These are phyloP conservation scores for Plasmodium cynomolgi DNA, from an alignment of 169 alveolate genomes.

Conservation along the genomic window DNA sequence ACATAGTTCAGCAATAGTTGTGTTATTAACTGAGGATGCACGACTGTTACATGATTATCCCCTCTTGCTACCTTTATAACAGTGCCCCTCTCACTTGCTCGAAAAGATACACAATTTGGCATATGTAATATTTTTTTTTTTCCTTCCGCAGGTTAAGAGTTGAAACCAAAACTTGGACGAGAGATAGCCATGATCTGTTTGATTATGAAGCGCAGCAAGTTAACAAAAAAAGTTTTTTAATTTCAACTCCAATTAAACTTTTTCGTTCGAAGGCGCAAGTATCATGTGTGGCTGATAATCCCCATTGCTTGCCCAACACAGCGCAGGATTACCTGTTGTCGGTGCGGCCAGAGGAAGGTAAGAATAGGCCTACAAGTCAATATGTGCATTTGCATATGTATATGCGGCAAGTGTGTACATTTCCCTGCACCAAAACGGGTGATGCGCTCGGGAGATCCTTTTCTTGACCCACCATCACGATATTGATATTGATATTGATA, in stretches of 20 bases:
- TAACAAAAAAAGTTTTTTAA: conserved; percentile 79
- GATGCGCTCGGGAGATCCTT: background rate
- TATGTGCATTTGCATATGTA: background rate
- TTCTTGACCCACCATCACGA: background rate
- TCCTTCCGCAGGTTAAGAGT: conserved; percentile 81
- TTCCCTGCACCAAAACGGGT: background rate
- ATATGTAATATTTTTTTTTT: background rate
- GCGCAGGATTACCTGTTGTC: conserved; percentile 68
- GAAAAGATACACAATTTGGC: background rate
- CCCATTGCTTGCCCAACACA: conserved; percentile 60
- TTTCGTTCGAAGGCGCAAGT: conserved; percentile 74
- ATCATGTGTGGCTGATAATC: conserved; percentile 72
- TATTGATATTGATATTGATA: background rate
- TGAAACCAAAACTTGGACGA: conserved; percentile 93
- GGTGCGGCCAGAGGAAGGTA: conserved; percentile 71
- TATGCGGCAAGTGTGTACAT: background rate
- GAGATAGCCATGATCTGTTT: conserved; percentile 96
- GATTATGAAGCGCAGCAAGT: conserved; percentile 95
- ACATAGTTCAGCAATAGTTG: background rate
- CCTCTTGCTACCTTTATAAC: background rate
- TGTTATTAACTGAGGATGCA: background rate
- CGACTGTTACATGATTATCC: background rate
- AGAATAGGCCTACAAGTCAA: background rate
- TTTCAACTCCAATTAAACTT: conserved; percentile 74
- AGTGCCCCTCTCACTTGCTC: background rate